Evolutionary conservation across 345 rosid genomes (phyloP).

Genomic region (Eucalyptus cloeziana): DNA sequence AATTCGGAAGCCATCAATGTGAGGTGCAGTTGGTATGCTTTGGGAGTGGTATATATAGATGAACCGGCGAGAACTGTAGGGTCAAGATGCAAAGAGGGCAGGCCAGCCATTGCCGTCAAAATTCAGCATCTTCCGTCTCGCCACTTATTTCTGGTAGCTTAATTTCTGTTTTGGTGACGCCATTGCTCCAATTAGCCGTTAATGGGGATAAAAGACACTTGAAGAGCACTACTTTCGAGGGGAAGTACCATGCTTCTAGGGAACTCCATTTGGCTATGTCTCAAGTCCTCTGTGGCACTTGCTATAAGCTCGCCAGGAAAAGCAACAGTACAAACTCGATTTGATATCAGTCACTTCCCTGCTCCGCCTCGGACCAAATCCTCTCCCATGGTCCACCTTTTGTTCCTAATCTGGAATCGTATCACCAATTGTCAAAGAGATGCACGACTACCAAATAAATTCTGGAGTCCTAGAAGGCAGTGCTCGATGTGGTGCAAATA

Average conservation of each 20-base stretch:
- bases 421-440: neutral
- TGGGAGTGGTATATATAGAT: neutral
- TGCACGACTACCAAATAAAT: neutral
- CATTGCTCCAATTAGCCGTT: neutral
- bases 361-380: constrained; percentile 30
- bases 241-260: neutral
- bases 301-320: neutral
- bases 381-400: constrained; percentile 63
- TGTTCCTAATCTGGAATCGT: constrained; percentile 33
- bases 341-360: constrained; percentile 12
- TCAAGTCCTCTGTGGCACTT: neutral
- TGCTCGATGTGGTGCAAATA: neutral
- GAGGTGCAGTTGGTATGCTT: neutral
- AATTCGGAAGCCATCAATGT: neutral
- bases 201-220: neutral
- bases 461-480: neutral
- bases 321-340: neutral
- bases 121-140: neutral
- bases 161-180: neutral
- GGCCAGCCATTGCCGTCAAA: neutral
- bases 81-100: neutral
- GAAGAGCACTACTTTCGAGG: neutral
- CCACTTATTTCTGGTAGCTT: neutral
- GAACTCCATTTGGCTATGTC: neutral
- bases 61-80: neutral